These are phyloP conservation scores for Fusarium caatingaense DNA, from an alignment of 2,329 filamentous ascomycete species.

Conservation along the genomic window DNA sequence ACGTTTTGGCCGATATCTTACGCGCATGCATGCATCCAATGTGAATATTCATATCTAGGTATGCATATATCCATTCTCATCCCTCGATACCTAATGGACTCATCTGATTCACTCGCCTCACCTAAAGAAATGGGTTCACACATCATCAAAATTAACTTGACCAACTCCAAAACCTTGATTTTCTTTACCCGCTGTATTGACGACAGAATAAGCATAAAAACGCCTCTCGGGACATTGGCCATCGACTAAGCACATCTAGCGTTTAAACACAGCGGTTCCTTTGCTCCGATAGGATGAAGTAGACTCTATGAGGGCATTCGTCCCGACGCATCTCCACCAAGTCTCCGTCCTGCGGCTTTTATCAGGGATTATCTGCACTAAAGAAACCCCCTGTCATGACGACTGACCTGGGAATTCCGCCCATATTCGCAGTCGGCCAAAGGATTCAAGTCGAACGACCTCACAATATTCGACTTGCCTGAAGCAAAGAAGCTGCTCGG, in stretches of 20 bases:
- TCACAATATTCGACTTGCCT: neutral
- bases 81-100: neutral
- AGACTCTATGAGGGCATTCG: neutral
- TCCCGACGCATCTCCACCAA: conserved; percentile 11
- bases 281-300: conserved; percentile 21
- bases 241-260: neutral
- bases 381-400: neutral
- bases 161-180: neutral
- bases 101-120: neutral
- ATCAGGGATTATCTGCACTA: conserved; percentile 12
- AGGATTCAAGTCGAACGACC: neutral
- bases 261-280: neutral
- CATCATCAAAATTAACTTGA: neutral
- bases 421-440: neutral
- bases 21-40: neutral
- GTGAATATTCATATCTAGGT: neutral
- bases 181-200: conserved; percentile 7
- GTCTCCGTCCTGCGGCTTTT: conserved; percentile 16
- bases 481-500: neutral
- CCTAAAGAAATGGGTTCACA: neutral
- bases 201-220: conserved; percentile 38
- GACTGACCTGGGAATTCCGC: neutral
- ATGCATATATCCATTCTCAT: neutral
- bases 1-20: neutral
- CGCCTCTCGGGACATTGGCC: conserved; percentile 20